phyloP scores from a whole-genome alignment of 495 filamentous ascomycete genomes.

The Tuber umbilicatum region DNA sequence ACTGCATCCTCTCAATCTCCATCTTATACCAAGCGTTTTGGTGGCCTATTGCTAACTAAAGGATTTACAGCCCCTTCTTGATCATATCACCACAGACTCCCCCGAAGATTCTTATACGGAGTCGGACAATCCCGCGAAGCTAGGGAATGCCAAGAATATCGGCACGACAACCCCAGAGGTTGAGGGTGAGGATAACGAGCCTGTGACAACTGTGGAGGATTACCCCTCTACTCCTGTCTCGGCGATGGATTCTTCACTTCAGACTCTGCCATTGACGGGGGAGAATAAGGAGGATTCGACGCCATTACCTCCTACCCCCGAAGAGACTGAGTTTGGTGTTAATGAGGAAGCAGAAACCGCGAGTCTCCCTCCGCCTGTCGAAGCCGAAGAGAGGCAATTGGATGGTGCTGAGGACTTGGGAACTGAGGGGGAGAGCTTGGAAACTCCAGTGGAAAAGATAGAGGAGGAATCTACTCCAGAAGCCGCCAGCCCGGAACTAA shows the following conservation, averaged over 20 bases:
- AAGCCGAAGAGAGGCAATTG: slow-evolving; percentile 7
- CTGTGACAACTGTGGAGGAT: slow-evolving; percentile 25
- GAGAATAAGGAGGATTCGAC: slow-evolving; percentile 12
- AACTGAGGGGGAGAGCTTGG: slow-evolving; percentile 7
- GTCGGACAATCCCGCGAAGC: slow-evolving; percentile 20
- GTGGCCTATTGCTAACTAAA: slow-evolving; percentile 10
- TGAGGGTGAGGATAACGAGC: slow-evolving; percentile 30
- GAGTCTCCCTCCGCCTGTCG: slow-evolving; percentile 11
- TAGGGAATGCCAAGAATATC: slow-evolving; percentile 31
- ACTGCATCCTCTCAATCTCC: not conserved
- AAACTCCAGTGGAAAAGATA: slow-evolving; percentile 1
- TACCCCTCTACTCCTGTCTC: slow-evolving; percentile 34
- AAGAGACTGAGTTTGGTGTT: not conserved
- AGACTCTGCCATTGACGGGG: slow-evolving; percentile 19
- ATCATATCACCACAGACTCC: slow-evolving; percentile 25
- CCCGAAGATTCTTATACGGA: slow-evolving; percentile 14
- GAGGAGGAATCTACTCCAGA: slow-evolving; percentile 9
- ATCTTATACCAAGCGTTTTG: not conserved
- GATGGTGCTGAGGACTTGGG: slow-evolving; percentile 5
- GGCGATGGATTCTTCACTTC: slow-evolving; percentile 22
- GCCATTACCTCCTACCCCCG: slow-evolving; percentile 12
- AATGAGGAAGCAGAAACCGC: slow-evolving; percentile 17
- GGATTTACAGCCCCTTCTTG: slow-evolving; percentile 22
- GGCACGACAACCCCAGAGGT: slow-evolving; percentile 34
- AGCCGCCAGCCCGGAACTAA: not conserved